Base-by-base conservation (phyloP, 1,284 basidiomycete species). In the Schizophyllum amplum region DNA sequence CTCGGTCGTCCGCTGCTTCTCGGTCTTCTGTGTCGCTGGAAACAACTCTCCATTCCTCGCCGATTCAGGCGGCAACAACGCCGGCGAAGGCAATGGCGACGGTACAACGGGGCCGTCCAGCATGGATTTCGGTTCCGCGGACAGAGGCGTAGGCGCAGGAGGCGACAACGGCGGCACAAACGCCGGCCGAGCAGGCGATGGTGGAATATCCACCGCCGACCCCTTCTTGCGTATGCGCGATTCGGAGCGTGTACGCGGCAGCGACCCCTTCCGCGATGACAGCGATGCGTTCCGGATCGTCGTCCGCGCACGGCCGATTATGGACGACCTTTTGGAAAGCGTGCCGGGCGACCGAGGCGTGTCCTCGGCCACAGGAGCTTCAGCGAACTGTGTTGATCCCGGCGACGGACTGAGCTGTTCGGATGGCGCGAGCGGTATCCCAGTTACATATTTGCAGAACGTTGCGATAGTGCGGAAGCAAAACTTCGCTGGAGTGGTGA, bases 401-500 rank as follows among this genome's bases (percentile, higher is more conserved):
- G 33, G 33, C 33, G 33, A 42, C 47, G 48, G 52, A 49, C 25
- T 62, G 52, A n/a, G 52, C 52, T 46, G 59, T 53, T 56, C 59
- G 42, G 22, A 53, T 11, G 65, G 64, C 15, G 63, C 55, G 0
- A 67, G 61, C 13, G 64, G 63, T 67, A 78, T 76, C 21, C 79
- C 80, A 0, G 84, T 87, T 20, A 86, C 79, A 55, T 83, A 73
- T 64, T 80, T 86, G 61, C 74, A 77, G 68, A 90, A 90, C 5
- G 73, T 75, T 17, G 87, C 85, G 52, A 90, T 84, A 0, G 83
- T 82, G 47, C 87, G 79, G 69, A 82, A 87, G 66, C 87, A 90
- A 65, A 80, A 92, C 66, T 90, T 92, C 17, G 80, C 88, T 1
- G 91, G 87, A 0, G 84, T 90, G 1, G 89, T 88, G 73, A 94